Evolutionary conservation across 352 stramenopile species (phyloP).

Genomic region (Globisporangium spiculum): DNA sequence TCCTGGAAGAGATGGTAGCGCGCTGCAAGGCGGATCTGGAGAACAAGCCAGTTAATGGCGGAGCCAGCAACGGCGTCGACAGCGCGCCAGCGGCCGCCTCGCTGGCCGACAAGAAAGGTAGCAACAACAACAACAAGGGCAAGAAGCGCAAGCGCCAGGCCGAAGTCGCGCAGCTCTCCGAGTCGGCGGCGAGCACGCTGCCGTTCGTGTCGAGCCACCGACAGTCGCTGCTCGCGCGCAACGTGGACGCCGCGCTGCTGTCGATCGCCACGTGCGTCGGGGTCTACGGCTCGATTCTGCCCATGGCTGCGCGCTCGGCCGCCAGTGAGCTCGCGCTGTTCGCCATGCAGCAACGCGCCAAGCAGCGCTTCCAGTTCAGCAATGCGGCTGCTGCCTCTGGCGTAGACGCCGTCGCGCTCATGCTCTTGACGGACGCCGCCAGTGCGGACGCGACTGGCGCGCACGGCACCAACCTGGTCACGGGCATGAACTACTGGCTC

Average conservation of each 20-base stretch:
- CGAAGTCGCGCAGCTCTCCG: conserved; percentile 45
- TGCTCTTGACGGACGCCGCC: conserved; percentile 51
- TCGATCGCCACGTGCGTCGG: conserved; percentile 54
- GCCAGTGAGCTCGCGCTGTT: conserved; percentile 47
- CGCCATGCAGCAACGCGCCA: conserved; percentile 33
- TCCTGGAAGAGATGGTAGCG: conserved; percentile 57
- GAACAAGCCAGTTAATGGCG: conserved; percentile 10
- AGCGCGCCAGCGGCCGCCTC: neutral
- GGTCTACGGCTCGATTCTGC: conserved; percentile 62
- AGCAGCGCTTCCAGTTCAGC: conserved; percentile 19
- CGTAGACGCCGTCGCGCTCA: conserved; percentile 41
- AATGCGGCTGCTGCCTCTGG: conserved; percentile 7
- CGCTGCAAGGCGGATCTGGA: conserved; percentile 54
- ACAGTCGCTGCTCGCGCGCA: conserved; percentile 36
- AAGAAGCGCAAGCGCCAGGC: conserved; percentile 86
- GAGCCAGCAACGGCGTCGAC: neutral
- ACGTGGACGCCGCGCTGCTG: conserved; percentile 45
- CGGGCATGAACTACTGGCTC: conserved; percentile 59
- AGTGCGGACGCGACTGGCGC: conserved; percentile 52
- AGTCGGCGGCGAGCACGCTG: conserved; percentile 27
- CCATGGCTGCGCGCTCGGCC: conserved; percentile 35
- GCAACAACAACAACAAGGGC: conserved; percentile 43
- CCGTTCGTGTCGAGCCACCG: conserved; percentile 61
- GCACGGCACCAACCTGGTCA: conserved; percentile 54
- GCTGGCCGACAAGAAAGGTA: conserved; percentile 16